Conservation (phyloP, 495 filamentous ascomycete species). For the Neurospora sp. region DNA sequence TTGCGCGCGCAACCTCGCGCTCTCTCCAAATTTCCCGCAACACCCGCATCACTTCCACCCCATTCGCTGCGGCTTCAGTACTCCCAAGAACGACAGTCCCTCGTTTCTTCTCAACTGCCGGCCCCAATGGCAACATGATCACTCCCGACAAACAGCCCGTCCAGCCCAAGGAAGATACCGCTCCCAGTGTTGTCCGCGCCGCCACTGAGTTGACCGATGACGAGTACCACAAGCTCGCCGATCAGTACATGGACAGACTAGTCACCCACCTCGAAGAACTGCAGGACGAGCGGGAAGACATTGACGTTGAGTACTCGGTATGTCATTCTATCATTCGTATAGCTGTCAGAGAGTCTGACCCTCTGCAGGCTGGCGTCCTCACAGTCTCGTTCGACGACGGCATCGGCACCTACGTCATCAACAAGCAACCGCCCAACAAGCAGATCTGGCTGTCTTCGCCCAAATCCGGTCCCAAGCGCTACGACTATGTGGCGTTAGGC, state of each 20-base stretch:
- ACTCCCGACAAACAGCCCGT: slow-evolving; percentile 22
- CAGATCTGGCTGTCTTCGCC: slow-evolving; percentile 97
- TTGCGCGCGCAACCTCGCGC: slow-evolving; percentile 14
- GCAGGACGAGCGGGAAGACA: slow-evolving; percentile 48
- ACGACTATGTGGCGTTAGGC: slow-evolving; percentile 67
- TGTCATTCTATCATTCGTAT: slow-evolving; percentile 19
- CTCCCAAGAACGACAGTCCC: neutral
- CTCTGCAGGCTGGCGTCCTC: slow-evolving; percentile 66
- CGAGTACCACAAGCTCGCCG: slow-evolving; percentile 39
- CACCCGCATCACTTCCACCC: neutral
- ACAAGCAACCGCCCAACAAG: slow-evolving; percentile 95
- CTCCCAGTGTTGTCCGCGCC: slow-evolving; percentile 11
- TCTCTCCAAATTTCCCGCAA: slow-evolving; percentile 7
- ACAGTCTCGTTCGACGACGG: slow-evolving; percentile 52
- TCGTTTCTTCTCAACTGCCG: slow-evolving; percentile 9
- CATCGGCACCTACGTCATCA: slow-evolving; percentile 77
- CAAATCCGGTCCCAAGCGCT: slow-evolving; percentile 83
- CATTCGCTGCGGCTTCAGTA: neutral
- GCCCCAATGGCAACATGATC: slow-evolving; percentile 15
- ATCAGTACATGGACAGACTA: slow-evolving; percentile 47
- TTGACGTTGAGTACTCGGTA: slow-evolving; percentile 58
- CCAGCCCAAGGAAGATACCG: slow-evolving; percentile 6
- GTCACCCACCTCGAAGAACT: slow-evolving; percentile 55
- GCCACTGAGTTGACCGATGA: slow-evolving; percentile 25
- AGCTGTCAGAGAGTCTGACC: slow-evolving; percentile 3